Evolutionary conservation across 352 stramenopile genomes (phyloP), one percentile per base, ranked within the genome.

Genomic region (Phytopythium vexans): DNA sequence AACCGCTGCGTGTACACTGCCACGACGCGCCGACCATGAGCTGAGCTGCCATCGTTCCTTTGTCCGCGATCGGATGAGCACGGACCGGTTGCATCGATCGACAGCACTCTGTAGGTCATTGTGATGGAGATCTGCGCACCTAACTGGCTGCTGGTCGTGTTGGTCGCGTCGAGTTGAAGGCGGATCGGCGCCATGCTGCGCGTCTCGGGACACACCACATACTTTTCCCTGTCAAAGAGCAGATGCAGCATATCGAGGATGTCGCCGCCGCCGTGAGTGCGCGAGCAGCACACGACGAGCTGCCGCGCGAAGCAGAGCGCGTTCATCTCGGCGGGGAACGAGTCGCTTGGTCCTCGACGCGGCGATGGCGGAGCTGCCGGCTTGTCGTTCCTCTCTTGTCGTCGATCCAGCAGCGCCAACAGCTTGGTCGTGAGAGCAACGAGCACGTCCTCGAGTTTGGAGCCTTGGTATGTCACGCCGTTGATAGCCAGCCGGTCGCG

Each of bases 231-330:
- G 7, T 62, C 59, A 45, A 89, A 66, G 16, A 86, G 54, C 1
- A 84, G 38, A 27, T 86, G 72, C 38, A 89, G 62, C 3, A 70
- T 70, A 49, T 92, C 78, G 5, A 88, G 60, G 39, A 91, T 87
- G 45, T 91, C 81, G 4, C 76, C 81, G 0, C 76, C 77, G 5
- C 77, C 77, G 21, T 86, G 66, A 3, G 77, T 91, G 4, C 81
- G 74, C 21, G 77, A 81, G 46, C 81, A 86, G 42, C 62, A 71
- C 15, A 91, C 65, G 8, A 91, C 63, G 12, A 91, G 60, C 37
- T 84, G 64, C 8, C 63, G 65, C 4, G 74, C 71, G 41, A 88
- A 87, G 6, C 70, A 60, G 33, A 91, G 51, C n/a, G 77, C 76
- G 27, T 68, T 62, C 64, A 83, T 75, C 34, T 88, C 75, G 9